phyloP scores from a whole-genome alignment of 192 early-diverging fungal genomes.

The Chytriomyces sp. region DNA sequence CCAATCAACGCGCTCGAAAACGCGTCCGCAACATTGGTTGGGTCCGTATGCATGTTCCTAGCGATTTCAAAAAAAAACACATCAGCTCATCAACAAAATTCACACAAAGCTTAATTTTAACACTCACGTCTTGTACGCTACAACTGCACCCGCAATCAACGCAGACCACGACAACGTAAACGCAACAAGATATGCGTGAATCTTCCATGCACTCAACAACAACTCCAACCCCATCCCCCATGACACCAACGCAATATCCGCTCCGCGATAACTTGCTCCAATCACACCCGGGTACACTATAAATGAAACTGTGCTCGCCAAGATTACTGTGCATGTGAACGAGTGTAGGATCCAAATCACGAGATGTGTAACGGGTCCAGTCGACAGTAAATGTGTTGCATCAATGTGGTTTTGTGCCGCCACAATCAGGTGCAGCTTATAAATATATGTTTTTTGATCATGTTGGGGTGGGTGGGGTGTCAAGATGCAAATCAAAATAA shows the following conservation, averaged over 20 bases:
- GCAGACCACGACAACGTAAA: not conserved
- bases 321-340: conserved; percentile 5
- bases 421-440: conserved; percentile 19
- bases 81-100: not conserved
- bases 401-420: not conserved
- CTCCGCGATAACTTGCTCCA: not conserved
- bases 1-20: conserved; percentile 4
- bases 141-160: conserved; percentile 6
- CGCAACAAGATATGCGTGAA: not conserved
- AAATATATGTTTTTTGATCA: too few relatives aligned
- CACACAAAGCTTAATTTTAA: not conserved
- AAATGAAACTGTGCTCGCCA: conserved; percentile 9
- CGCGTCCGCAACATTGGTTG: not conserved
- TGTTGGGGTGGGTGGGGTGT: too few relatives aligned
- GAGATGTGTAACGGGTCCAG: conserved; percentile 2
- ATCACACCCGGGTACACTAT: not conserved
- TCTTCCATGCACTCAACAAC: conserved; percentile 15
- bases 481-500: too few relatives aligned
- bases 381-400: not conserved
- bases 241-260: not conserved
- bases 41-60: not conserved
- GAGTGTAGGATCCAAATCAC: conserved; percentile 20
- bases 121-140: conserved; percentile 16
- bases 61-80: not conserved
- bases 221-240: conserved; percentile 14